Conservation (phyloP, 495 filamentous ascomycete genomes). For the Xylaria acuta region DNA sequence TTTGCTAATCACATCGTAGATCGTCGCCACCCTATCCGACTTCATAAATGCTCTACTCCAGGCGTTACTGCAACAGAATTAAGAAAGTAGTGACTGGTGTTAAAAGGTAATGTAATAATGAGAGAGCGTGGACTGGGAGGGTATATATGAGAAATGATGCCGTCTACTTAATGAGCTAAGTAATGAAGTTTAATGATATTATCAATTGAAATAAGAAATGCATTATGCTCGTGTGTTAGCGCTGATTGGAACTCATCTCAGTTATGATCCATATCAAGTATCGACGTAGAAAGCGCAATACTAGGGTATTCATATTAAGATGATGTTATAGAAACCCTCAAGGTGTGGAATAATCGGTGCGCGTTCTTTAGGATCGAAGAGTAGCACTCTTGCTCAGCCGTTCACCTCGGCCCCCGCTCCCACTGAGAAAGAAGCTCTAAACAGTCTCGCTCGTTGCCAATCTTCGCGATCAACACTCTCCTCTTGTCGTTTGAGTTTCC, state of each 20-base stretch:
- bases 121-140: conserved; percentile 20
- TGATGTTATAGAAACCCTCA: background rate
- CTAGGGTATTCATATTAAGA: background rate
- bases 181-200: conserved; percentile 32
- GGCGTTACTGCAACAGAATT: conserved; percentile 40
- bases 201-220: conserved; percentile 19
- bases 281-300: background rate
- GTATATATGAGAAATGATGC: conserved; percentile 33
- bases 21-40: conserved; percentile 45
- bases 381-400: background rate
- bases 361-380: background rate
- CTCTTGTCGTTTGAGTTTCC: conserved; percentile 37
- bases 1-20: conserved; percentile 34
- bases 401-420: background rate
- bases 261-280: background rate
- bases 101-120: conserved; percentile 25
- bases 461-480: conserved; percentile 36
- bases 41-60: conserved; percentile 44
- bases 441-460: conserved; percentile 36
- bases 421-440: conserved; percentile 32
- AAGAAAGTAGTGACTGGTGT: background rate
- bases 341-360: background rate
- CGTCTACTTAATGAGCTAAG: conserved; percentile 37
- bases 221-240: background rate
- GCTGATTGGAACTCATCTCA: background rate